Evolutionary conservation across 148 eudicot species (phyloP).

Genomic region (Tetragonia tetragonoides): DNA sequence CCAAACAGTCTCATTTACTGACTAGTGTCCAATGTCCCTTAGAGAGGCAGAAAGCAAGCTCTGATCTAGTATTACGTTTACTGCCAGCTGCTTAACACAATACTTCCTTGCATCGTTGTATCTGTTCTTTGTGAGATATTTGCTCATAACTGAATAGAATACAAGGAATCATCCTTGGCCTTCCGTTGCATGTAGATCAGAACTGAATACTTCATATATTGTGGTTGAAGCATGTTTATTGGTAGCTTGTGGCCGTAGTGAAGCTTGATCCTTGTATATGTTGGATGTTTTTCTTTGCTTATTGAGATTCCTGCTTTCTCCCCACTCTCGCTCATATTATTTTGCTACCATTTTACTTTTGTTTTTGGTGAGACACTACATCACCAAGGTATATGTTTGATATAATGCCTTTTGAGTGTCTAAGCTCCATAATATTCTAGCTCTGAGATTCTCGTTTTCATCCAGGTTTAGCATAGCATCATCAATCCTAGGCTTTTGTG

Average conservation of each 20-base stretch:
- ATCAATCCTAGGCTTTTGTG: not conserved
- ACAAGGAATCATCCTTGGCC: not conserved
- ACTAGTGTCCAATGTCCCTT: not conserved
- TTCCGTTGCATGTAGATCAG: no score
- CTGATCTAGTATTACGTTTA: not conserved
- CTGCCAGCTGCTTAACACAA: not conserved
- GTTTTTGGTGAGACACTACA: no score
- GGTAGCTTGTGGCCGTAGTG: not conserved
- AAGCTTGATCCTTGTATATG: not conserved
- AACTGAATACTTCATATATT: not conserved
- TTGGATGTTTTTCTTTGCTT: not conserved
- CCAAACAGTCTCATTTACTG: not conserved
- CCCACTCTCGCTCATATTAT: not conserved
- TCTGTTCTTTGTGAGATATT: not conserved
- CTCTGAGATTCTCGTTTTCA: not conserved
- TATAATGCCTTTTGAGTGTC: not conserved
- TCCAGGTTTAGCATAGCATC: conserved; percentile 5
- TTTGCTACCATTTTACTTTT: not conserved
- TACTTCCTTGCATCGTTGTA: not conserved
- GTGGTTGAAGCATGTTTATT: not conserved
- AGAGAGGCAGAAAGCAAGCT: not conserved
- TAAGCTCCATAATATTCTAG: not conserved
- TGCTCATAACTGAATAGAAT: not conserved
- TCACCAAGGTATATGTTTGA: no score
- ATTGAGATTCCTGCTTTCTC: not conserved